phyloP scores from a whole-genome alignment of 148 eudicot species.

The Amaranthus cruentus region DNA sequence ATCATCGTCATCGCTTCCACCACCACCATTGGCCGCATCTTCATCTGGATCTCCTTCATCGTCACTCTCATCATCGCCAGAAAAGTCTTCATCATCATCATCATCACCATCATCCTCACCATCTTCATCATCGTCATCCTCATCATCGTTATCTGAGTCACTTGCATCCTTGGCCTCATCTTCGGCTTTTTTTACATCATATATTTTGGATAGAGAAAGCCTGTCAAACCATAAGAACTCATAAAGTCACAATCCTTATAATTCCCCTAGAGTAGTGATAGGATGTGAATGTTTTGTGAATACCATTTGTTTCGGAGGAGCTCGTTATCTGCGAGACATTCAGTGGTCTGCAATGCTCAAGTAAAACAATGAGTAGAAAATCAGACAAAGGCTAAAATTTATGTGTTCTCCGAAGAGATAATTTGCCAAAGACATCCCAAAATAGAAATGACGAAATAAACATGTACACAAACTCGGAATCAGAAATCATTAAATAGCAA shows the following conservation, averaged over 20 bases:
- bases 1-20: constrained; percentile 14
- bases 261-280: background rate
- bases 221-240: constrained; percentile 10
- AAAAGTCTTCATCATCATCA: constrained; percentile 23
- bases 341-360: constrained; percentile 13
- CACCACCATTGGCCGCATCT: constrained; percentile 15
- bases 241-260: background rate
- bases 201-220: constrained; percentile 21
- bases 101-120: constrained; percentile 11
- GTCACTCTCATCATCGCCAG: constrained; percentile 25
- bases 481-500: no score
- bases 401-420: no score
- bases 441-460: no score
- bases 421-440: no score
- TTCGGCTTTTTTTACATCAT: constrained; percentile 5
- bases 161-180: constrained; percentile 29
- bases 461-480: no score
- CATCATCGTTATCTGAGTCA: constrained; percentile 31
- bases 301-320: constrained; percentile 21
- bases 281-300: background rate
- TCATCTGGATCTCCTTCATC: constrained; percentile 26
- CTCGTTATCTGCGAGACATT: constrained; percentile 12
- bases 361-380: background rate
- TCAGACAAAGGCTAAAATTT: background rate
- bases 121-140: constrained; percentile 24